These are phyloP conservation scores for Ceratobasidium sp. DNA, from an alignment of 1,284 basidiomycete species.

Conservation along the genomic window DNA sequence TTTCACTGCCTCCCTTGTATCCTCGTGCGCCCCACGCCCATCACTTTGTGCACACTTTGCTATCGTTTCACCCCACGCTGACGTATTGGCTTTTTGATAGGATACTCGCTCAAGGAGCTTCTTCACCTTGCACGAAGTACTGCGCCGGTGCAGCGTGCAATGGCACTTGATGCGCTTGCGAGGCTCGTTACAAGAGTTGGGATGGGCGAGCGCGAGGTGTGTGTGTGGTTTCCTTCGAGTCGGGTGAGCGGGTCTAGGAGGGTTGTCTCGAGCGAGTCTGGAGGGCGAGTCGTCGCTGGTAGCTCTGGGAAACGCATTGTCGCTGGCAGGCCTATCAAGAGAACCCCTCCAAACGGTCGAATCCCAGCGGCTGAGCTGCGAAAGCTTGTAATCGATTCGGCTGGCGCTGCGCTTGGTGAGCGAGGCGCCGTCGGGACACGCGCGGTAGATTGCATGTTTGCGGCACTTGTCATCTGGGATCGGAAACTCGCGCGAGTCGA, in stretches of 20 bases:
- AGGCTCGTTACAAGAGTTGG: slow-evolving; percentile 66
- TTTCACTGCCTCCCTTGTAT: slow-evolving; percentile 13
- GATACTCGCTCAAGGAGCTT: slow-evolving; percentile 91
- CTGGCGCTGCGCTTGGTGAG: slow-evolving; percentile 72
- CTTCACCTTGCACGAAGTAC: slow-evolving; percentile 85
- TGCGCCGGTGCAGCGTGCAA: slow-evolving; percentile 84
- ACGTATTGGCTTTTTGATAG: slow-evolving; percentile 54
- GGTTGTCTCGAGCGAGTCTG: not conserved
- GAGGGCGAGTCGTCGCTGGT: not conserved
- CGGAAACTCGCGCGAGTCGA: slow-evolving; percentile 71
- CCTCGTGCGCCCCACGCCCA: not conserved
- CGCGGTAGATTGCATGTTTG: slow-evolving; percentile 64
- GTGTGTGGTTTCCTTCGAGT: slow-evolving; percentile 23
- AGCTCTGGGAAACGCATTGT: not conserved
- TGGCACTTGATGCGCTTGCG: slow-evolving; percentile 82
- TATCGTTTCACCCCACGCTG: slow-evolving; percentile 6
- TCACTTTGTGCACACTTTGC: not conserved
- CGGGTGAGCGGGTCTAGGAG: not conserved
- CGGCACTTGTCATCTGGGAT: slow-evolving; percentile 69
- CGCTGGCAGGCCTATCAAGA: not conserved
- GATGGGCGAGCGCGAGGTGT: slow-evolving; percentile 37
- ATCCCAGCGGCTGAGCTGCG: slow-evolving; percentile 58
- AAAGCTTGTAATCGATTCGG: slow-evolving; percentile 73
- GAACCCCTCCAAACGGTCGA: not conserved
- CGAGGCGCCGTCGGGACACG: slow-evolving; percentile 74